Evolutionary conservation across 495 filamentous ascomycete genomes (phyloP).

Genomic region (Aspergillus leporis): DNA sequence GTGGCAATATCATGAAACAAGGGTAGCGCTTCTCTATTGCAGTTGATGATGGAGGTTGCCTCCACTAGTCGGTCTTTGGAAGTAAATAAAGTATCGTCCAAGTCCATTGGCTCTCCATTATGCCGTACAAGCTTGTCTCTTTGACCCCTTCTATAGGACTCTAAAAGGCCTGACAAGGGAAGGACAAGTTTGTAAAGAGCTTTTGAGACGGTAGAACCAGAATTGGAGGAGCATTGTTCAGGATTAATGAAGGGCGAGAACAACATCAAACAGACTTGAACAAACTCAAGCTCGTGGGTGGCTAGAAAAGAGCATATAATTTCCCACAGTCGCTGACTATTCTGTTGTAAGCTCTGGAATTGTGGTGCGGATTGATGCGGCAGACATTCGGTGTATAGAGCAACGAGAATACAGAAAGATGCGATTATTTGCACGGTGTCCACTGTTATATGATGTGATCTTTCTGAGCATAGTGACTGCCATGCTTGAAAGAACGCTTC

Average conservation of each 20-base stretch:
- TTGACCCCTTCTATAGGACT: constrained; percentile 36
- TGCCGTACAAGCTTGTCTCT: constrained; percentile 18
- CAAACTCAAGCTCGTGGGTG: constrained; percentile 26
- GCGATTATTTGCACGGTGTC: constrained; percentile 49
- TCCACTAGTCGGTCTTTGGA: constrained; percentile 44
- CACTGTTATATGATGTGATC: constrained; percentile 44
- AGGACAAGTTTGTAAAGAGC: constrained; percentile 27
- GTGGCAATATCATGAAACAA: constrained; percentile 31
- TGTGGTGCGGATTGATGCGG: constrained; percentile 30
- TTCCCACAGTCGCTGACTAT: constrained; percentile 35
- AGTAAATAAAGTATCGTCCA: constrained; percentile 70
- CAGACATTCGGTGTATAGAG: constrained; percentile 37
- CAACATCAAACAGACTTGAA: constrained; percentile 37
- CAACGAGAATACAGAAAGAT: constrained; percentile 43
- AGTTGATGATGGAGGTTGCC: constrained; percentile 27
- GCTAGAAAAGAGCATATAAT: constrained; percentile 36
- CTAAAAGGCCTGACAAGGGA: constrained; percentile 42
- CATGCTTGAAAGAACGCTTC: constrained; percentile 48
- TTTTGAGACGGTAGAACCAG: constrained; percentile 16
- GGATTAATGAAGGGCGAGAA: constrained; percentile 34
- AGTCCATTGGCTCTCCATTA: constrained; percentile 68
- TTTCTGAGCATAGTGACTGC: constrained; percentile 39
- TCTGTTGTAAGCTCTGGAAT: constrained; percentile 32
- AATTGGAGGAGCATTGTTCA: constrained; percentile 18
- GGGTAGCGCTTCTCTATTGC: constrained; percentile 31